Conservation (phyloP, 495 filamentous ascomycete genomes). For the Penicillium mononematosum region DNA sequence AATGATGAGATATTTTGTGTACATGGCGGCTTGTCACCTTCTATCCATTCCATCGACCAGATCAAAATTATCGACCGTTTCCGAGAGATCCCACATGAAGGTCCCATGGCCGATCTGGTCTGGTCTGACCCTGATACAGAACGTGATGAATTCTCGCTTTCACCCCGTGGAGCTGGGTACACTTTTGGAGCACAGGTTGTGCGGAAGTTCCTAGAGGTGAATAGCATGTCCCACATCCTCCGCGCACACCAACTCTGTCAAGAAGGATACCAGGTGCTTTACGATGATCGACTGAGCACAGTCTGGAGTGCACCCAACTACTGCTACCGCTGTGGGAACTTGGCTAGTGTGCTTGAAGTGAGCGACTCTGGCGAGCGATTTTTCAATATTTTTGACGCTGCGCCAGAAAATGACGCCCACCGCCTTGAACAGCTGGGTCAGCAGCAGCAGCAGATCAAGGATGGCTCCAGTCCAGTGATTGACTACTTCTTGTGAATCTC, state of each 20-base stretch:
- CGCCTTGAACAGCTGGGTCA: constrained; percentile 67
- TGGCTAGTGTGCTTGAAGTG: constrained; percentile 95
- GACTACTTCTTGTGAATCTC: constrained; percentile 62
- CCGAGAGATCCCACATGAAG: constrained; percentile 96
- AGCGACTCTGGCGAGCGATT: constrained; percentile 85
- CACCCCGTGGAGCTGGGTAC: constrained; percentile 91
- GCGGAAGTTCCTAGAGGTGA: constrained; percentile 95
- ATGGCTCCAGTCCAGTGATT: constrained; percentile 60
- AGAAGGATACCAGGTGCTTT: constrained; percentile 93
- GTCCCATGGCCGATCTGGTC: constrained; percentile 98
- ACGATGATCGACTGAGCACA: constrained; percentile 89
- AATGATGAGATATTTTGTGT: constrained; percentile 99
- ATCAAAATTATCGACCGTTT: constrained; percentile 99
- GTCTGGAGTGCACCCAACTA: constrained; percentile 98
- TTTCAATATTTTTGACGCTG: constrained; percentile 97
- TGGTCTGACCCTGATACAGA: constrained; percentile 98
- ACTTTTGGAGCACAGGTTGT: constrained; percentile 97
- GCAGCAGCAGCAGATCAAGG: constrained; percentile 46
- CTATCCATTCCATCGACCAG: constrained; percentile 97
- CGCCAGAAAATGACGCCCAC: constrained; percentile 91
- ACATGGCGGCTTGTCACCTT: constrained; percentile 91
- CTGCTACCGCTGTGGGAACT: constrained; percentile 94
- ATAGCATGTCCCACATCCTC: constrained; percentile 93
- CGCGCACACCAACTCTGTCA: constrained; percentile 97
- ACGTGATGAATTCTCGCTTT: constrained; percentile 92